Percentiles rank a stretch among this genome's conserved stretches.
Conservation (phyloP, 2,329 filamentous ascomycete genomes). For the Hawksworthiomyces lignivorus region DNA sequence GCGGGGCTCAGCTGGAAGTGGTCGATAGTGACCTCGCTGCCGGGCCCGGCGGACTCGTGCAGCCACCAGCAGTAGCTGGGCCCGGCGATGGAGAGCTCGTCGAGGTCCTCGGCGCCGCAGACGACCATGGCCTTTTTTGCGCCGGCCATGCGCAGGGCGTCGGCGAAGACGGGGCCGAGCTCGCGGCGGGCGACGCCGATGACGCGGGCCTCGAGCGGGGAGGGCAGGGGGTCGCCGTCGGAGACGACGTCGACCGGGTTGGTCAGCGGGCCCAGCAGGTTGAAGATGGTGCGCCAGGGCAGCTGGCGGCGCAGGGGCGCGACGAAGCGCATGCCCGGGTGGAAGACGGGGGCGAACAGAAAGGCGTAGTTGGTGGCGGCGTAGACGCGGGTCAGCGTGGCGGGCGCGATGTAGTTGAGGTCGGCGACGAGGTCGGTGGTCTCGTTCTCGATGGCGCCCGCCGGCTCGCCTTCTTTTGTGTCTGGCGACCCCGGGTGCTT, state of each 20-base stretch:
- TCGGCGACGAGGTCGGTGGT: constrained; percentile 50
- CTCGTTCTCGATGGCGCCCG: constrained; percentile 15
- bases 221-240: neutral
- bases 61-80: constrained; percentile 84
- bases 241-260: constrained; percentile 70
- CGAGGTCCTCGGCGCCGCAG: constrained; percentile 84
- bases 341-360: constrained; percentile 91
- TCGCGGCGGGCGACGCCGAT: constrained; percentile 87
- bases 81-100: constrained; percentile 90
- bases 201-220: constrained; percentile 69
- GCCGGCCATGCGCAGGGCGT: constrained; percentile 70
- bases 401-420: constrained; percentile 64
- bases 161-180: constrained; percentile 81
- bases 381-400: constrained; percentile 67
- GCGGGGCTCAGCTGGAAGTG: constrained; percentile 70
- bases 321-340: constrained; percentile 87
- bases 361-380: constrained; percentile 83
- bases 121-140: constrained; percentile 80
- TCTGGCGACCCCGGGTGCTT: constrained; percentile 33
- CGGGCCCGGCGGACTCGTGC: constrained; percentile 26
- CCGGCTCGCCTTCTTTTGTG: too few relatives aligned
- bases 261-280: constrained; percentile 83
- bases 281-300: constrained; percentile 95
- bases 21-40: constrained; percentile 48
- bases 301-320: constrained; percentile 79